Percentiles rank a stretch among this genome's conserved stretches.
Conservation (phyloP, 305 asterid genomes). For the Fraxinus velutina region DNA sequence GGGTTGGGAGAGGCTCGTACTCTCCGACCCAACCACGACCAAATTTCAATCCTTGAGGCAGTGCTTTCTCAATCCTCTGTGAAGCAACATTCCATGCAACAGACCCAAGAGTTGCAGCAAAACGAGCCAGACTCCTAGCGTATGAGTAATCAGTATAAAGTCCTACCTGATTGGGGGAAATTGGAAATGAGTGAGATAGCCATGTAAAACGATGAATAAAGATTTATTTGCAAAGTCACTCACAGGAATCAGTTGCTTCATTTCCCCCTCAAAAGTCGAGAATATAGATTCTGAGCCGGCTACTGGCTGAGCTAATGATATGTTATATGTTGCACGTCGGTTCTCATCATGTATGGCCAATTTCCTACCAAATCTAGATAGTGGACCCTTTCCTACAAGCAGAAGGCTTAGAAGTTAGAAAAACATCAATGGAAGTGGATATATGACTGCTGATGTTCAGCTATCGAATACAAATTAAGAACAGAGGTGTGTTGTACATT, state of each 20-base stretch:
- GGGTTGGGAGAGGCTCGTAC: slow-evolving; percentile 88
- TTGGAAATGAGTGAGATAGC: slow-evolving; percentile 14
- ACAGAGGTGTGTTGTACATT: neutral
- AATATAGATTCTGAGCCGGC: slow-evolving; percentile 57
- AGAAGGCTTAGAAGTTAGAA: slow-evolving; percentile 25
- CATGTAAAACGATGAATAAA: slow-evolving; percentile 1
- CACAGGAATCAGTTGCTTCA: slow-evolving; percentile 90
- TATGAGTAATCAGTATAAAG: slow-evolving; percentile 87
- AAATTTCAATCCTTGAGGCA: slow-evolving; percentile 75
- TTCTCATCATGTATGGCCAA: slow-evolving; percentile 56
- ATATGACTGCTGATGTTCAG: neutral
- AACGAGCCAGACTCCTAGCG: slow-evolving; percentile 88
- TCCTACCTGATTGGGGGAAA: slow-evolving; percentile 66
- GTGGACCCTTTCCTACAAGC: slow-evolving; percentile 54
- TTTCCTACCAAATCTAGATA: slow-evolving; percentile 60
- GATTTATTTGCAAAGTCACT: slow-evolving; percentile 25
- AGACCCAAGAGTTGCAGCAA: slow-evolving; percentile 86
- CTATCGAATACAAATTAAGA: neutral
- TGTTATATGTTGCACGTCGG: slow-evolving; percentile 69
- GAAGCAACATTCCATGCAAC: slow-evolving; percentile 90
- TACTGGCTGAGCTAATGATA: slow-evolving; percentile 42
- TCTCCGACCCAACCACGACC: slow-evolving; percentile 99
- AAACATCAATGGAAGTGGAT: neutral
- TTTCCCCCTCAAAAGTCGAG: slow-evolving; percentile 86
- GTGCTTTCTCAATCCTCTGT: slow-evolving; percentile 77